phyloP scores from a whole-genome alignment of 768 basidiomycete species.

The Pulveroboletus sp. region DNA sequence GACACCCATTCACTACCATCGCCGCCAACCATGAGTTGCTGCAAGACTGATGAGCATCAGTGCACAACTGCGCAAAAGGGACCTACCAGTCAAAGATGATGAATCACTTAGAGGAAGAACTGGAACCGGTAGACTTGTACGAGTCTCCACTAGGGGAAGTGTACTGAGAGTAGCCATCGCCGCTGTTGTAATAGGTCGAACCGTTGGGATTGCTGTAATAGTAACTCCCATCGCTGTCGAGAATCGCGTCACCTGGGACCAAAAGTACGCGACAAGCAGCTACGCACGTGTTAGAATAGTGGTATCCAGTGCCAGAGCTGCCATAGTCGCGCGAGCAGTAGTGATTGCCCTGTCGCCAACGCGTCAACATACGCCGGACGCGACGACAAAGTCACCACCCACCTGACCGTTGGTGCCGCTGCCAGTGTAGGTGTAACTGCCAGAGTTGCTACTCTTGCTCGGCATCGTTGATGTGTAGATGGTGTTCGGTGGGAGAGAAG shows the following conservation, averaged over 20 bases:
- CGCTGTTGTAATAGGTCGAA: conserved; percentile 58
- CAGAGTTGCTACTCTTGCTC: conserved; percentile 15
- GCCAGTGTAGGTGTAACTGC: conserved; percentile 41
- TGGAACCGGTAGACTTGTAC: conserved; percentile 33
- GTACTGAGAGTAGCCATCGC: conserved; percentile 46
- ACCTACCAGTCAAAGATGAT: too few species aligned
- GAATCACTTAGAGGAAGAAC: conserved; percentile 29
- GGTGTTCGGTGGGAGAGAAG: too few species aligned
- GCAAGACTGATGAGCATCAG: too few species aligned
- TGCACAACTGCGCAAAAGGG: too few species aligned
- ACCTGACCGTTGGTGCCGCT: conserved; percentile 54
- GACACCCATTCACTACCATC: too few species aligned
- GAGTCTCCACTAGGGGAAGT: conserved; percentile 42
- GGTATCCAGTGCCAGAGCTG: conserved; percentile 45
- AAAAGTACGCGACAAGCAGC: background rate
- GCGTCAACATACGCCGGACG: background rate
- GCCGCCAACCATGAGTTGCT: too few species aligned
- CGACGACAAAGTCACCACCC: conserved; percentile 4
- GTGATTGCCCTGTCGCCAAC: conserved; percentile 52
- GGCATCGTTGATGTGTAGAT: conserved; percentile 12
- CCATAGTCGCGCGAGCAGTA: conserved; percentile 54
- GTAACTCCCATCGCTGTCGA: conserved; percentile 51
- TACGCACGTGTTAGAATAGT: conserved; percentile 58
- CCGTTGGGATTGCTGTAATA: conserved; percentile 62
- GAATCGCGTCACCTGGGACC: background rate